Evolutionary conservation across 2,329 filamentous ascomycete species (phyloP).

Genomic region (Tolypocladium inflatum): DNA sequence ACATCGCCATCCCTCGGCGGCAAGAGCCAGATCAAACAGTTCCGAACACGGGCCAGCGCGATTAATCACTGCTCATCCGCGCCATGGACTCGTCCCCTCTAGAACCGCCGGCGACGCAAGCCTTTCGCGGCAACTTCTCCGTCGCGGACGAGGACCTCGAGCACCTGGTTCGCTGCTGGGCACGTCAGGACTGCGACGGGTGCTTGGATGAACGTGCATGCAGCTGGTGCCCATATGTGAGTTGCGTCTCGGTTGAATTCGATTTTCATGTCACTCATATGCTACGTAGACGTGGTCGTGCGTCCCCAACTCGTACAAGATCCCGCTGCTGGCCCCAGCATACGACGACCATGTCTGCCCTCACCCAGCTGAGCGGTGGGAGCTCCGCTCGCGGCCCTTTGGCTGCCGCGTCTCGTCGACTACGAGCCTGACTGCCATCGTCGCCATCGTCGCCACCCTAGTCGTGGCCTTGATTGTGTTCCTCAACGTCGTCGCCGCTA

Average conservation of each 20-base stretch:
- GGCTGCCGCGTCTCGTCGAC: slow-evolving; percentile 25
- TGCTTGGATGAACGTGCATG: slow-evolving; percentile 35
- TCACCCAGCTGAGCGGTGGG: slow-evolving; percentile 33
- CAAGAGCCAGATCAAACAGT: background rate
- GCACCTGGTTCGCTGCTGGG: slow-evolving; percentile 41
- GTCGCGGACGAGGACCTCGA: slow-evolving; percentile 18
- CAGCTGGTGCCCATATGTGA: slow-evolving; percentile 44
- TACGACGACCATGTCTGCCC: slow-evolving; percentile 42
- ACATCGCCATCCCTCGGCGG: background rate
- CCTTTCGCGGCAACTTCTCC: slow-evolving; percentile 20
- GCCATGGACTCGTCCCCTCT: background rate
- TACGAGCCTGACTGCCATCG: slow-evolving; percentile 19
- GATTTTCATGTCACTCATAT: background rate
- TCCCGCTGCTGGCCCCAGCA: slow-evolving; percentile 40
- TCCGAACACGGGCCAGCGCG: background rate
- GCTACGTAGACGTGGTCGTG: slow-evolving; percentile 38
- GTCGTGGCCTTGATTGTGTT: slow-evolving; percentile 13
- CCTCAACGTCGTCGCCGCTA: slow-evolving; percentile 4
- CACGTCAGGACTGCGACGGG: slow-evolving; percentile 33
- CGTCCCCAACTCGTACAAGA: slow-evolving; percentile 36
- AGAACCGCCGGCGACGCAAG: slow-evolving; percentile 1
- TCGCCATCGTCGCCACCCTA: slow-evolving; percentile 19
- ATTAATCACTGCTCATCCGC: background rate
- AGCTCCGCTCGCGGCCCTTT: slow-evolving; percentile 24
- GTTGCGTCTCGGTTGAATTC: background rate